Evolutionary conservation across 2,329 filamentous ascomycete species (phyloP).

Genomic region (Cyclaneusma minus): DNA sequence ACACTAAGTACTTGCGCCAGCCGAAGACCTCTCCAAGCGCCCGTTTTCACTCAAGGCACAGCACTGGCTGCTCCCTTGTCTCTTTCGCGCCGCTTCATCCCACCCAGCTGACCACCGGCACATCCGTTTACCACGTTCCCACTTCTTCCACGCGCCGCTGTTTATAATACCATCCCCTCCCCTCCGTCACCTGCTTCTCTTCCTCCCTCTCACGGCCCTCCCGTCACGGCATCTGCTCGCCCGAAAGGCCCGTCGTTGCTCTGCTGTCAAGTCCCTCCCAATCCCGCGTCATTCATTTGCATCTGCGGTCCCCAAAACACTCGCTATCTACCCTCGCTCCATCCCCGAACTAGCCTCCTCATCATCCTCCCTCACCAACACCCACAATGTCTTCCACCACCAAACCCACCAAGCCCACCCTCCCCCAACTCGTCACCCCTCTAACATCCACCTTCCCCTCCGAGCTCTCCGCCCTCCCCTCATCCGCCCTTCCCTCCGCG

Average conservation of each 20-base stretch:
- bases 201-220: conserved; percentile 10
- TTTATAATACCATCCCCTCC: conserved; percentile 15
- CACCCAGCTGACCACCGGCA: conserved; percentile 2
- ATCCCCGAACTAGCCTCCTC: no score
- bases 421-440: conserved; percentile 45
- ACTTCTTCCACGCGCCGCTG: conserved; percentile 7
- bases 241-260: no score
- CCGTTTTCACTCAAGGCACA: conserved; percentile 8
- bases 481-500: conserved; percentile 43
- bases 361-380: no score
- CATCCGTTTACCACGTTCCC: conserved; percentile 5
- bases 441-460: conserved; percentile 44
- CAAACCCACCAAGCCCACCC: conserved; percentile 33
- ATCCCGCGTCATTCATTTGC: conserved; percentile 14
- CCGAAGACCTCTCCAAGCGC: conserved; percentile 1
- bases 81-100: no score
- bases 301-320: conserved; percentile 11
- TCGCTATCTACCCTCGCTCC: conserved; percentile 11
- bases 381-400: conserved; percentile 15
- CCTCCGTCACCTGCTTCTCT: conserved; percentile 6
- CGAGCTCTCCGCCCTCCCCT: conserved; percentile 40
- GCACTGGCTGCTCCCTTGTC: conserved; percentile 16
- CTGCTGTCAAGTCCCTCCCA: conserved; percentile 11
- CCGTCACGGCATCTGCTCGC: conserved; percentile 16
- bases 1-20: no score